These are phyloP conservation scores for Leucoagaricus sp. DNA, from an alignment of 1,284 basidiomycete genomes.

Conservation along the genomic window DNA sequence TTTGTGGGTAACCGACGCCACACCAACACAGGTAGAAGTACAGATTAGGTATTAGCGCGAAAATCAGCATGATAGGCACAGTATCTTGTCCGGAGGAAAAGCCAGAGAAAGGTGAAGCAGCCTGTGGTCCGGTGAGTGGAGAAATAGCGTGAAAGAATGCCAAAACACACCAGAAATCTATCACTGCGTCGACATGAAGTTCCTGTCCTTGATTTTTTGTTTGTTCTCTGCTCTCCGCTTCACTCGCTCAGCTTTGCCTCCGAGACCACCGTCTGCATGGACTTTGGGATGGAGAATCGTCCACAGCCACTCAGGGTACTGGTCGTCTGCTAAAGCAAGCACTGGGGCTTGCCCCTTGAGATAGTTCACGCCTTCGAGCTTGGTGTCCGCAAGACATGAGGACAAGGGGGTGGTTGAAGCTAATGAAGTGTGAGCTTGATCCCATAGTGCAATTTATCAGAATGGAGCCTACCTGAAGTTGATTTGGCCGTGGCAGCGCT, in stretches of 20 bases:
- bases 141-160: not conserved
- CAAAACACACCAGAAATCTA: not conserved
- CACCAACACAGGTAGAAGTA: no score
- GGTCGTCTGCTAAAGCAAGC: constrained; percentile 78
- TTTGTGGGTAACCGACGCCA: no score
- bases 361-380: constrained; percentile 78
- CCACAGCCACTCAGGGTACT: constrained; percentile 93
- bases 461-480: not conserved
- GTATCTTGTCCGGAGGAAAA: no score
- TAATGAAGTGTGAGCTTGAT: not conserved
- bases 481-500: not conserved
- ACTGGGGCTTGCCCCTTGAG: constrained; percentile 84
- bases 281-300: constrained; percentile 63
- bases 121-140: no score
- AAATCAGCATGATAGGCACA: no score
- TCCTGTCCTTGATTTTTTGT: constrained; percentile 68
- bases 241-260: constrained; percentile 66
- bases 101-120: no score
- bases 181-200: constrained; percentile 77
- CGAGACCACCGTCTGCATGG: constrained; percentile 67
- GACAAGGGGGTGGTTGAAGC: constrained; percentile 37
- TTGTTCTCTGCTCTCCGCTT: constrained; percentile 61
- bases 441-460: not conserved
- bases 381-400: constrained; percentile 69
- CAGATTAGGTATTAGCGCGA: no score